Conservation (phyloP, 2,329 filamentous ascomycete genomes). For the Knoxdaviesia capensis region DNA sequence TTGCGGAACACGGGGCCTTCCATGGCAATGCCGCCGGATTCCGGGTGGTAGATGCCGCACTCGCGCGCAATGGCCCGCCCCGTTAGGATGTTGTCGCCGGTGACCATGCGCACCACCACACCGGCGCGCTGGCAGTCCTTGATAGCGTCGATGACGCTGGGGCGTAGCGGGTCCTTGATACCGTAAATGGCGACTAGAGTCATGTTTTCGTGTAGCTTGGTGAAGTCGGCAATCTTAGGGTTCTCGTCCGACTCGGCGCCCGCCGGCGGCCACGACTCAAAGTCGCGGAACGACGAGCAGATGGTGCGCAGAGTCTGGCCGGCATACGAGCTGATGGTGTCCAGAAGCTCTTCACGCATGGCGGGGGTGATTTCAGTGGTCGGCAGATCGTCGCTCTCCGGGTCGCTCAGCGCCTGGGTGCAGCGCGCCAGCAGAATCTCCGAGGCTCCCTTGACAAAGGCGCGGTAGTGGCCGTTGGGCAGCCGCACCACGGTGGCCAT, state of each 20-base stretch:
- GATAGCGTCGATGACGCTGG: conserved; percentile 44
- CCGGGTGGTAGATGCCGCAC: conserved; percentile 43
- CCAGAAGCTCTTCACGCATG: conserved; percentile 17
- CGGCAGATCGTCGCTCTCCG: conserved; percentile 26
- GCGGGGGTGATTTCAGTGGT: conserved; percentile 31
- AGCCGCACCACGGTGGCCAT: conserved; percentile 34
- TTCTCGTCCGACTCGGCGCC: conserved; percentile 19
- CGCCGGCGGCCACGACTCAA: conserved; percentile 54
- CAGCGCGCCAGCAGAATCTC: conserved; percentile 29
- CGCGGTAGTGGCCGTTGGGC: conserved; percentile 15
- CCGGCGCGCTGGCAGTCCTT: conserved; percentile 42
- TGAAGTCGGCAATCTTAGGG: conserved; percentile 30
- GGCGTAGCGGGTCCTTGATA: conserved; percentile 49
- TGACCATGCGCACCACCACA: conserved; percentile 53
- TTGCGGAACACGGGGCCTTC: conserved; percentile 48
- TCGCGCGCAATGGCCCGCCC: conserved; percentile 54
- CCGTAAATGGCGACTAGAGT: conserved; percentile 51
- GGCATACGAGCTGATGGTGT: conserved; percentile 5
- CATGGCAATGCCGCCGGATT: conserved; percentile 38
- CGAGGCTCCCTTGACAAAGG: conserved; percentile 33
- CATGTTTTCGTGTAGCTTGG: conserved; percentile 39
- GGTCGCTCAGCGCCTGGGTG: conserved; percentile 17
- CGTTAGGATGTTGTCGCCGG: conserved; percentile 51
- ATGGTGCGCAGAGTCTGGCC: conserved; percentile 45
- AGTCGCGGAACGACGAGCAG: conserved; percentile 56